Percentiles rank a stretch among this genome's conserved stretches.
Conservation (phyloP, 495 filamentous ascomycete genomes). For the Lasiosphaeris hirsuta region DNA sequence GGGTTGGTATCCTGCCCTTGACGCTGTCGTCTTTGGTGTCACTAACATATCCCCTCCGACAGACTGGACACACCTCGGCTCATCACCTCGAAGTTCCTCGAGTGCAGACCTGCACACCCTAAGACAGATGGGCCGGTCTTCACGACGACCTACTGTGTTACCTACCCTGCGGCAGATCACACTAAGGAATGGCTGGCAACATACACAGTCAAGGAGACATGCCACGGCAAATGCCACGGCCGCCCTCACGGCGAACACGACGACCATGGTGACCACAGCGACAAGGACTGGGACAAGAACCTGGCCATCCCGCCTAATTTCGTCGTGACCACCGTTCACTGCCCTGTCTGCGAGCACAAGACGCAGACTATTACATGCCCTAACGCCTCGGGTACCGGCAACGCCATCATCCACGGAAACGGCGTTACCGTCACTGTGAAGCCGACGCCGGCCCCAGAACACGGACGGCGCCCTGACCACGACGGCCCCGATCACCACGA, state of each 20-base stretch:
- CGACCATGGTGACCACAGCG: slow-evolving; percentile 20
- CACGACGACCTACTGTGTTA: slow-evolving; percentile 44
- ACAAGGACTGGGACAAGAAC: too few species aligned
- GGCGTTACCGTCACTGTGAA: slow-evolving; percentile 35
- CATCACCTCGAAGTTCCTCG: slow-evolving; percentile 16
- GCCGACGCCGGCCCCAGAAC: slow-evolving; percentile 6
- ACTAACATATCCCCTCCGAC: neutral
- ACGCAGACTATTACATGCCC: slow-evolving; percentile 37
- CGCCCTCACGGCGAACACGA: slow-evolving; percentile 14
- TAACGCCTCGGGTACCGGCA: slow-evolving; percentile 28
- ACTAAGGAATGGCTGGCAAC: slow-evolving; percentile 39
- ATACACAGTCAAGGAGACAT: slow-evolving; percentile 46
- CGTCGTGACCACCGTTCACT: slow-evolving; percentile 37
- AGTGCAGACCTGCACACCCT: neutral
- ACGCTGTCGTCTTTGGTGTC: too few species aligned
- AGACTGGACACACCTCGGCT: neutral
- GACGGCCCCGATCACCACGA: too few species aligned
- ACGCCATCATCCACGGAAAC: slow-evolving; percentile 28
- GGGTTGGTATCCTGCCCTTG: neutral
- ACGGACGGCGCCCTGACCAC: neutral
- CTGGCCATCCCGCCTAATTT: slow-evolving; percentile 32
- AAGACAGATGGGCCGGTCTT: slow-evolving; percentile 6
- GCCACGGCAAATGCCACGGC: slow-evolving; percentile 26
- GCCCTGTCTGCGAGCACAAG: slow-evolving; percentile 27
- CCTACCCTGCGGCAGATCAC: slow-evolving; percentile 36